Base-by-base conservation (phyloP, 2,329 filamentous ascomycete genomes). In the Stemphylium vesicarium region DNA sequence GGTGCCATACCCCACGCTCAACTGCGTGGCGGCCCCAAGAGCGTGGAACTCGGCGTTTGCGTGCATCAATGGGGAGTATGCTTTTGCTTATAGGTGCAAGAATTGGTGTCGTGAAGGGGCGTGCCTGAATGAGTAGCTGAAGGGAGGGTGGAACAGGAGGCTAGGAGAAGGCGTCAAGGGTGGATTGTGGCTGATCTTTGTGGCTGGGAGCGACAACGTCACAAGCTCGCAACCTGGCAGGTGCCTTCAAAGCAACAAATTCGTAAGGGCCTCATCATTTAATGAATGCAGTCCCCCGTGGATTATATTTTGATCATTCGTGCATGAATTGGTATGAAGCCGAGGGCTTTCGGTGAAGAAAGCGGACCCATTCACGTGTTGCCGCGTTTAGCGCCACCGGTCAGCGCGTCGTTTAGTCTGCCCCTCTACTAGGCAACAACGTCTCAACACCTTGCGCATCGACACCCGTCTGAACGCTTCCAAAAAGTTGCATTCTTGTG, bases 41-140 rank as follows among this genome's bases (percentile, higher is more conserved):
- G 63, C 55, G 7, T 55, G 53, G 57, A 51, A 45, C 4, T 64
- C 63, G n/a, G 53, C 56, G 2, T 66, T 66, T 32, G 39, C 45
- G 15, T 67, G 63, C 46, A 56, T 46, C 2, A 36, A 36, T 6
- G 38, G 56, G 26, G 39, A 37, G 13, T 66, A 60, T 32, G 22
- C 11, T 0, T 57, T 58, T n/a, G 43, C 46, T 6, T 26, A 42
- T 18, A 46, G 60, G 20, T 62, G 60, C 36, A n/a, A 51, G 13
- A 24, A 43, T 13, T 46, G 48, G 46, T 60, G 57, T 29, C 42
- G 41, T 20, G 42, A 45, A 6, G 60, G 54, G 10, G 24, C 16
- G 11, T 58, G 54, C 43, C 12, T 55, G 13, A 41, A 26, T 33
- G 33, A 20, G 16, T 24, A 51, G 44, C 10, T 20, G 6, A 29